Evolutionary conservation across 176 grass and related monocot genomes (phyloP).

Genomic region (sorghum (Sorghum bicolor)): Sorghum_bicolor_NCBIv3 NC_012870.2:10139001-10139500

Average conservation of each 20-base stretch:
- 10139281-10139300: not conserved
- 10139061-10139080: no score
- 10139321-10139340: no score
- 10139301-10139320: not conserved
- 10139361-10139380: not conserved
- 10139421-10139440: not conserved
- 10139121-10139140: not conserved
- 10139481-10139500: not conserved
- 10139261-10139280: no score
- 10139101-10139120: no score
- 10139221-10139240: not conserved
- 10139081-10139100: no score
- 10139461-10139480: not conserved
- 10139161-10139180: not conserved
- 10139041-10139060: no score
- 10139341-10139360: not conserved
- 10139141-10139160: not conserved
- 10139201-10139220: not conserved
- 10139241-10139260: no score
- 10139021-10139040: no score
- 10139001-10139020: no score
- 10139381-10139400: not conserved
- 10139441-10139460: no score
- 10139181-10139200: not conserved
- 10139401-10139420: conserved; percentile 15